Evolutionary conservation across 495 filamentous ascomycete genomes (phyloP), one percentile per base, ranked within the genome.

Genomic region (Podospora sp.): DNA sequence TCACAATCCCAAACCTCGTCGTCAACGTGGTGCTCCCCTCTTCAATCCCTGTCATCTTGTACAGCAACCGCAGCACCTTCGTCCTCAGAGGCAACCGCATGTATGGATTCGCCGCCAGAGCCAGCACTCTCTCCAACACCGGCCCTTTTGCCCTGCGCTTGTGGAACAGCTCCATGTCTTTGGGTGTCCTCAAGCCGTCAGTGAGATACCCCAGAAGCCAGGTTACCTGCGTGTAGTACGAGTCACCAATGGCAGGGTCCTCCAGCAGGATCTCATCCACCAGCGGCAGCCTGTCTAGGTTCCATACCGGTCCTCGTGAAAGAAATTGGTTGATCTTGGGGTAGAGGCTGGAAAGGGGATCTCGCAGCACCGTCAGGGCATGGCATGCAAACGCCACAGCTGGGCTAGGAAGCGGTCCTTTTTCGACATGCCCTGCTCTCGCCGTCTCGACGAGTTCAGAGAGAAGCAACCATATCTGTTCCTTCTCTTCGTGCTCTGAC

Each of bases 271-370:
- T 87, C 69, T 86, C 87, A 67, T 92, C 84, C 50, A 95, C 86
- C 73, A 92, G 88, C 0, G 93, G 94, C 58, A 97, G 81, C 73
- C 89, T 90, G 50, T 88, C 84, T 20, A 90, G 67, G 25, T 87
- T 83, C 91, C 94, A 96, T 9, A 81, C 73, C 1, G 95, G 94
- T 0, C 87, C 84, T 57, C 86, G 87, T 49, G 90, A 89, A 53
- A 99, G 85, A 75, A 94, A 94, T 24, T 83, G 83, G 81, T 97
- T 97, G 81, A 94, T 80, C 72, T 96, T 96, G 29, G 87, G 84
- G 72, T 97, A 99, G 46, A 98, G 84, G 66, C 87, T 88, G 71
- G 97, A 91, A 52, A 91, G 80, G 9, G 95, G 94, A 67, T 94
- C 88, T 1, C 80, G 82, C 25, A 96, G 78, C 21, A 97, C 87